These are phyloP conservation scores for Ogataea minuta DNA, from an alignment of 805 yeast species.

Conservation along the genomic window DNA sequence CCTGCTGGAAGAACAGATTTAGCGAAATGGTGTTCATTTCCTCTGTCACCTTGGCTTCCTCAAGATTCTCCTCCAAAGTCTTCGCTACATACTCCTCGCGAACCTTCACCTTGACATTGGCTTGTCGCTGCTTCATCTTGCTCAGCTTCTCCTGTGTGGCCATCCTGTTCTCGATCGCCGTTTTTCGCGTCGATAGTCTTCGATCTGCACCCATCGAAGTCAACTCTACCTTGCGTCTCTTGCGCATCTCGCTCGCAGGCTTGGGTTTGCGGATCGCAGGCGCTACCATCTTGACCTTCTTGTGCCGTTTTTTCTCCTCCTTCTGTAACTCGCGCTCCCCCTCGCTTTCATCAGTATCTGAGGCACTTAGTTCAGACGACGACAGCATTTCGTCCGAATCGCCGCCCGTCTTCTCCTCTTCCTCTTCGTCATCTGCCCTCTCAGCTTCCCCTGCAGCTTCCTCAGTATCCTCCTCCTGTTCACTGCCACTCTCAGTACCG, in stretches of 20 bases:
- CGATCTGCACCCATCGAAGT: constrained; percentile 44
- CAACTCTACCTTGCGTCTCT: constrained; percentile 14
- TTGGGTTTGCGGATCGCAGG: constrained; percentile 23
- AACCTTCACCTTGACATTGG: constrained; percentile 24
- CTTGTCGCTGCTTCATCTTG: constrained; percentile 60
- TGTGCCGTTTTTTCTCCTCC: constrained; percentile 27
- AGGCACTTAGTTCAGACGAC: constrained; percentile 49
- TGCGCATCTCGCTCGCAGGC: constrained; percentile 29
- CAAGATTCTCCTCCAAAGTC: constrained; percentile 70
- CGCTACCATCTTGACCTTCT: constrained; percentile 41
- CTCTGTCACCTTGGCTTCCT: constrained; percentile 89
- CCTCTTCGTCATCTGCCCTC: constrained; percentile 26
- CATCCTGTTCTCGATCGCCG: constrained; percentile 75
- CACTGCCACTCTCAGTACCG: constrained; percentile 32
- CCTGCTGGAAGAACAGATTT: constrained; percentile 79
- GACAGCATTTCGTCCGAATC: constrained; percentile 51
- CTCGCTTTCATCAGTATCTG: constrained; percentile 59
- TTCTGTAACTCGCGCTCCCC: constrained; percentile 39
- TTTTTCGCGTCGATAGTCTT: constrained; percentile 71
- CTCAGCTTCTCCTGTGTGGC: constrained; percentile 72
- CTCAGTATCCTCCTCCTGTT: constrained; percentile 28
- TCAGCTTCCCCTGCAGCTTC: constrained; percentile 26
- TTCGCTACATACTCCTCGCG: constrained; percentile 42
- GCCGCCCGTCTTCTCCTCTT: constrained; percentile 30
- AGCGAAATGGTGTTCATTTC: constrained; percentile 68